A percentile compares a stretch with the other conserved stretches of the same genome.
phyloP scores from a whole-genome alignment of 768 basidiomycete species.

The Pleurotus sapidus region DNA sequence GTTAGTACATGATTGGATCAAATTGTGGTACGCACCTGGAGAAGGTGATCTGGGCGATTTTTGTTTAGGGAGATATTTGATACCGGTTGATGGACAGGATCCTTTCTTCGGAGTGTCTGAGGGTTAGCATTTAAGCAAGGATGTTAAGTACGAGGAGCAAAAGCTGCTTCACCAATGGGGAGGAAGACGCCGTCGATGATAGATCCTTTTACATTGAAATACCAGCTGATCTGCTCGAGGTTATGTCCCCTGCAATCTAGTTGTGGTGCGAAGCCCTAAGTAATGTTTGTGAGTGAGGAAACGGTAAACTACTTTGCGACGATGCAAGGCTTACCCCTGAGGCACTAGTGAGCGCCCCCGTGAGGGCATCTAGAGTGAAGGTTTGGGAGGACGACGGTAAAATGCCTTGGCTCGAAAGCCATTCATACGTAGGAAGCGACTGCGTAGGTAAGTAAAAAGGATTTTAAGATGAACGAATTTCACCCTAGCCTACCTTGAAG shows the following conservation, averaged over 20 bases:
- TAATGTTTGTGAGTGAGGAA: neutral
- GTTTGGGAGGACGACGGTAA: constrained; percentile 57
- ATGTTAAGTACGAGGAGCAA: neutral
- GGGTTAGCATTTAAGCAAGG: neutral
- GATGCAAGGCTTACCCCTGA: constrained; percentile 35
- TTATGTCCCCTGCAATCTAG: constrained; percentile 39
- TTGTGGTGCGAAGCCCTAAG: constrained; percentile 45
- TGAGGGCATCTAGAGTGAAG: constrained; percentile 54
- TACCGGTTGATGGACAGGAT: constrained; percentile 38
- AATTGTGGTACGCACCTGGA: neutral
- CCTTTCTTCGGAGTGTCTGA: constrained; percentile 39
- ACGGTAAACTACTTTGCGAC: neutral
- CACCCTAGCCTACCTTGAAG: constrained; percentile 32
- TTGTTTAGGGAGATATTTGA: constrained; percentile 47
- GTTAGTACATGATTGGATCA: no score
- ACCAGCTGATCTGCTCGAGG: constrained; percentile 46
- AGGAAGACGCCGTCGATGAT: constrained; percentile 53
- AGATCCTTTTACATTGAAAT: constrained; percentile 55
- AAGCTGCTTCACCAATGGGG: constrained; percentile 39
- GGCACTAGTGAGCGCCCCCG: constrained; percentile 49
- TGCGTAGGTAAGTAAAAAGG: constrained; percentile 6
- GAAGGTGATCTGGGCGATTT: neutral
- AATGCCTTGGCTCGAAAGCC: constrained; percentile 69
- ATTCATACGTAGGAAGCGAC: constrained; percentile 73
- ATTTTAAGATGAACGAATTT: neutral